A percentile compares a stretch with the other conserved stretches of the same genome.
Evolutionary conservation across 1,139 yeast genomes (phyloP).

Genomic region (Yamadazyma membranifaciens): DNA sequence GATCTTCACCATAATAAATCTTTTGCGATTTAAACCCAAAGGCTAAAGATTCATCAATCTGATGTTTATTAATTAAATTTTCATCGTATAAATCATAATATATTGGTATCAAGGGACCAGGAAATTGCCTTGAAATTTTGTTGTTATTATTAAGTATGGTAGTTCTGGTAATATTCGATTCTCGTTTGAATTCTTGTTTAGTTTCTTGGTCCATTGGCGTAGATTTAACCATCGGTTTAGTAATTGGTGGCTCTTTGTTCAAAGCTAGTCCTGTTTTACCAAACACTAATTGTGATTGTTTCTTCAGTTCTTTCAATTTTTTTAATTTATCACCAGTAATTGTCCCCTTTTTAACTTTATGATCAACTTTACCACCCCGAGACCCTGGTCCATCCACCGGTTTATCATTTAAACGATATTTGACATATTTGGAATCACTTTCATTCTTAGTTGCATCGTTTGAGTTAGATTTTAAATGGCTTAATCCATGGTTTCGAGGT

Average conservation of each 20-base stretch:
- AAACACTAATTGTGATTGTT: constrained; percentile 19
- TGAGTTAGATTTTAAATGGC: constrained; percentile 17
- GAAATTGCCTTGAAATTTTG: constrained; percentile 34
- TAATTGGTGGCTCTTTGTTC: not conserved
- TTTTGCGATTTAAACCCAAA: constrained; percentile 26
- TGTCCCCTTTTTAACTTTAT: constrained; percentile 27
- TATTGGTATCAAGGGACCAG: constrained; percentile 41
- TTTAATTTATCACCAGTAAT: constrained; percentile 23
- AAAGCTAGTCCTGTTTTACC: constrained; percentile 7
- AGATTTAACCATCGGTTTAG: not conserved
- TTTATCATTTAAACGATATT: constrained; percentile 35
- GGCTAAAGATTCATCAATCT: constrained; percentile 22
- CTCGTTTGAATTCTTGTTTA: not conserved
- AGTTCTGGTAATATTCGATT: constrained; percentile 24
- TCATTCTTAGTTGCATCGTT: constrained; percentile 30
- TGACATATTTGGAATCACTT: constrained; percentile 32
- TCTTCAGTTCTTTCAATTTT: constrained; percentile 13
- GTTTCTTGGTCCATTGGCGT: not conserved
- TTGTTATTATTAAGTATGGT: constrained; percentile 30
- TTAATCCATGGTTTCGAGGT: constrained; percentile 29
- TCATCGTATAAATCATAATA: constrained; percentile 42
- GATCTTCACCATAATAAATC: constrained; percentile 46
- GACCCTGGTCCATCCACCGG: constrained; percentile 48
- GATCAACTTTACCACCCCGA: constrained; percentile 35
- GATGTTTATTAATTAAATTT: constrained; percentile 20